phyloP scores from a whole-genome alignment of 352 stramenopile species.

The Halophytophthora batemanensis region DNA sequence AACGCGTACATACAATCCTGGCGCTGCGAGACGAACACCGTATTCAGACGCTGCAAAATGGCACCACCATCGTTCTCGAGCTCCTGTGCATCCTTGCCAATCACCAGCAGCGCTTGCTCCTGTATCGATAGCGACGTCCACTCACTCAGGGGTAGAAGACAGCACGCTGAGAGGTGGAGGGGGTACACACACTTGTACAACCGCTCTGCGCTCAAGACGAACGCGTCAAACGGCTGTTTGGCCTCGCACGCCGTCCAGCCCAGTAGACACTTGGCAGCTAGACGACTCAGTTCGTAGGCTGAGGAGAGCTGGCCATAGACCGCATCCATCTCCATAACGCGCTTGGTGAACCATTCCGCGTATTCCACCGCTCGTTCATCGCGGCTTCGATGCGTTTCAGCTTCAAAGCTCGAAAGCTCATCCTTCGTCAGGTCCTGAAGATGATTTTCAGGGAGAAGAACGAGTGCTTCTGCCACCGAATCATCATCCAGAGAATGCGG shows the following conservation, averaged over 20 bases:
- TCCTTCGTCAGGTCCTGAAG: conserved; percentile 37
- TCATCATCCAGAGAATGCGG: conserved; percentile 3
- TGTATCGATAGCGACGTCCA: conserved; percentile 55
- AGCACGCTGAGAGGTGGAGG: conserved; percentile 38
- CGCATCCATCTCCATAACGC: conserved; percentile 56
- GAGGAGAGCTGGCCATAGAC: conserved; percentile 53
- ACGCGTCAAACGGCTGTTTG: conserved; percentile 38
- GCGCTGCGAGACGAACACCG: conserved; percentile 48
- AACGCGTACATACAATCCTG: conserved; percentile 31
- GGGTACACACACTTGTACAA: conserved; percentile 60
- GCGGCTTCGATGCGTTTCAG: conserved; percentile 13
- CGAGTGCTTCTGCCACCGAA: conserved; percentile 14
- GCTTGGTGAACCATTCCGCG: conserved; percentile 43
- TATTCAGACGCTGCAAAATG: conserved; percentile 41
- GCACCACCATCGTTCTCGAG: conserved; percentile 5
- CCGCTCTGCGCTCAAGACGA: conserved; percentile 49
- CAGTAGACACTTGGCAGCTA: conserved; percentile 32
- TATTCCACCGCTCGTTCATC: conserved; percentile 32
- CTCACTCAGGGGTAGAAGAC: conserved; percentile 40
- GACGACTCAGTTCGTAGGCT: conserved; percentile 40
- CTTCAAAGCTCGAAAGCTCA: conserved; percentile 40
- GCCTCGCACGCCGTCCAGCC: conserved; percentile 20
- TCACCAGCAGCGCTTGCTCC: conserved; percentile 50
- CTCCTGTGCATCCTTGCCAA: conserved; percentile 24
- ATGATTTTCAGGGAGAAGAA: conserved; percentile 36